Conservation (phyloP, 257 asterid species). For the Ajuga chamaepitys region DNA sequence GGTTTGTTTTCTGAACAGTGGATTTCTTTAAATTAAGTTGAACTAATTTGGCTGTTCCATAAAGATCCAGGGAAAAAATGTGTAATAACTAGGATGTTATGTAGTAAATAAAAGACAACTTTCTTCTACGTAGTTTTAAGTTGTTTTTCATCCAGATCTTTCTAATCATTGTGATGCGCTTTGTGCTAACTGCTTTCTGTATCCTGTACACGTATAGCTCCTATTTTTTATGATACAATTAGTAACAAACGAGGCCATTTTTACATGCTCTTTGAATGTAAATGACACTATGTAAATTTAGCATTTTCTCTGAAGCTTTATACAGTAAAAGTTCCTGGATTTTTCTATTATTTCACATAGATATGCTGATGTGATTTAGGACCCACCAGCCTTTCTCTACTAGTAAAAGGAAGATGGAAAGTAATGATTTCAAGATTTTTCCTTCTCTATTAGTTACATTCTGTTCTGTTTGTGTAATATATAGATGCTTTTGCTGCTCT, state of each 20-base stretch:
- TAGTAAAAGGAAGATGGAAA: not conserved
- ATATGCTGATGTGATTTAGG: slow-evolving; percentile 4
- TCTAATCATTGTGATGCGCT: not conserved
- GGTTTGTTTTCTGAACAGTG: slow-evolving; percentile 1
- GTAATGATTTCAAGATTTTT: not conserved
- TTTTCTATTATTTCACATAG: not conserved
- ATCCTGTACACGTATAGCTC: not conserved
- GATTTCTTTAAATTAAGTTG: not conserved
- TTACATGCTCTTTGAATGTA: not conserved
- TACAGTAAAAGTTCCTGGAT: not conserved
- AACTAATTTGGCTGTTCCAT: not conserved
- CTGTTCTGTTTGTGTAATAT: slow-evolving; percentile 7
- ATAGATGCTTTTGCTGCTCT: slow-evolving; percentile 90
- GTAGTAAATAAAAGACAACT: too few species aligned
- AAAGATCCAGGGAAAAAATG: not conserved
- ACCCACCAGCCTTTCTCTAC: not conserved
- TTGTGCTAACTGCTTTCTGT: not conserved
- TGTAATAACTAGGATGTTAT: not conserved
- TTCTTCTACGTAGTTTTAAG: too few species aligned
- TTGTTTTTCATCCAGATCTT: not conserved
- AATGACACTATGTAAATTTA: not conserved
- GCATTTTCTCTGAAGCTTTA: not conserved
- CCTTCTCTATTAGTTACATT: slow-evolving; percentile 6
- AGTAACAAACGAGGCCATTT: not conserved
- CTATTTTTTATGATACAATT: not conserved